Evolutionary conservation across 2,329 filamentous ascomycete species (phyloP).

Genomic region (Trichoderma atroviride): DNA sequence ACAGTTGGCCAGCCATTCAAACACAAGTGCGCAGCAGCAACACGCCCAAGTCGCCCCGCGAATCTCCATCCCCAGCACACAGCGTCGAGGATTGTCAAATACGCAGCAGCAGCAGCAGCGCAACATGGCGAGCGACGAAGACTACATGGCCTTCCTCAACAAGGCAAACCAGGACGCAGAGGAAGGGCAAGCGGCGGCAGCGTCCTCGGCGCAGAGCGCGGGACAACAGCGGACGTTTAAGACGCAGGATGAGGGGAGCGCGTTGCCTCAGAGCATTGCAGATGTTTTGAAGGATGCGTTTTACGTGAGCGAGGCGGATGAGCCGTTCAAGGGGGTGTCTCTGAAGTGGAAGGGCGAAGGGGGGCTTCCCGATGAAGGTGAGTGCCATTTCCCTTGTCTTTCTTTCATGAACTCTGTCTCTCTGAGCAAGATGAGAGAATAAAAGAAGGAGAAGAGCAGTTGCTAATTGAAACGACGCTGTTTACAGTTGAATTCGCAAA

Average conservation of each 20-base stretch:
- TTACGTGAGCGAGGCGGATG: slow-evolving; percentile 82
- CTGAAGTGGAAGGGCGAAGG: slow-evolving; percentile 59
- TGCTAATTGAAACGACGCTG: neutral
- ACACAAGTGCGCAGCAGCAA: neutral
- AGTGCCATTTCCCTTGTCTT: neutral
- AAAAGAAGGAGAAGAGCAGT: neutral
- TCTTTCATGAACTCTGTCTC: too few species aligned
- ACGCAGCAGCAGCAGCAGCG: slow-evolving; percentile 29
- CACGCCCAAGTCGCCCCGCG: neutral
- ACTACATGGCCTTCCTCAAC: slow-evolving; percentile 82
- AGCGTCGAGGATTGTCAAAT: slow-evolving; percentile 31
- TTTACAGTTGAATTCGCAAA: slow-evolving; percentile 67
- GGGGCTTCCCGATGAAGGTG: slow-evolving; percentile 64
- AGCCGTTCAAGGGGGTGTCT: slow-evolving; percentile 78
- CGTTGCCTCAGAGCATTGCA: slow-evolving; percentile 63
- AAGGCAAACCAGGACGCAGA: slow-evolving; percentile 82
- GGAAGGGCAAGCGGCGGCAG: slow-evolving; percentile 40
- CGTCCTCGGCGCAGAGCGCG: slow-evolving; percentile 31
- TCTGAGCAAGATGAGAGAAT: neutral
- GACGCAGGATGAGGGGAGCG: slow-evolving; percentile 54
- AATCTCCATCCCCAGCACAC: neutral
- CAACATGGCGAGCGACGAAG: slow-evolving; percentile 74
- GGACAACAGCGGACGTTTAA: slow-evolving; percentile 47
- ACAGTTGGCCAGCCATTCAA: neutral
- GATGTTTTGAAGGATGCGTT: slow-evolving; percentile 57